These are phyloP conservation scores for Syncephalastrum monosporum DNA, from an alignment of 371 early-diverging fungal genomes.

Conservation along the genomic window DNA sequence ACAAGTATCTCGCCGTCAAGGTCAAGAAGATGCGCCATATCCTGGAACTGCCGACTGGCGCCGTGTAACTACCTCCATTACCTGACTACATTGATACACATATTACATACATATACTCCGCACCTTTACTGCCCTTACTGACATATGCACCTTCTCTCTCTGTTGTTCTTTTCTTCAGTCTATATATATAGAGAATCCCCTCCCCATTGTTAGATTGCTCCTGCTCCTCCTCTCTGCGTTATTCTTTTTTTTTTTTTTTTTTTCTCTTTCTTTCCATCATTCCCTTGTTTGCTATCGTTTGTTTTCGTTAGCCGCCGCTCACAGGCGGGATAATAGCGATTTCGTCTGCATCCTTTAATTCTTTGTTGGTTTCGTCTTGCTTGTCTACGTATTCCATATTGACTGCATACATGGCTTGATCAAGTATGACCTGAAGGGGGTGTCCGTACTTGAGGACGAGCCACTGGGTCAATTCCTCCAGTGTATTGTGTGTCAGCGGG, in stretches of 20 bases:
- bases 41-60: slow-evolving; percentile 64
- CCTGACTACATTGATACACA: too few species aligned
- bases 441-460: slow-evolving; percentile 43
- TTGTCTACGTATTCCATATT: slow-evolving; percentile 69
- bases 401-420: slow-evolving; percentile 60
- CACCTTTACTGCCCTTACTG: slow-evolving; percentile 1
- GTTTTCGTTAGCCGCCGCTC: slow-evolving; percentile 60
- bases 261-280: neutral
- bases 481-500: slow-evolving; percentile 26
- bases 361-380: slow-evolving; percentile 24
- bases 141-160: neutral
- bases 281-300: neutral
- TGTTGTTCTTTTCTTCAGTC: neutral
- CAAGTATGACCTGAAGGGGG: slow-evolving; percentile 34
- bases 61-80: too few species aligned
- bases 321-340: slow-evolving; percentile 78
- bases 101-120: too few species aligned
- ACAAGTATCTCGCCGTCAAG: slow-evolving; percentile 82
- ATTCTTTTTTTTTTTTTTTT: neutral
- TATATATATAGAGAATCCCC: neutral
- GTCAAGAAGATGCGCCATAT: slow-evolving; percentile 88
- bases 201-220: too few species aligned
- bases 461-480: slow-evolving; percentile 27
- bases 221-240: neutral
- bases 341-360: slow-evolving; percentile 53